These are phyloP conservation scores for Capsella bursapastoris DNA, from an alignment of 345 rosid genomes.

Conservation along the genomic window DNA sequence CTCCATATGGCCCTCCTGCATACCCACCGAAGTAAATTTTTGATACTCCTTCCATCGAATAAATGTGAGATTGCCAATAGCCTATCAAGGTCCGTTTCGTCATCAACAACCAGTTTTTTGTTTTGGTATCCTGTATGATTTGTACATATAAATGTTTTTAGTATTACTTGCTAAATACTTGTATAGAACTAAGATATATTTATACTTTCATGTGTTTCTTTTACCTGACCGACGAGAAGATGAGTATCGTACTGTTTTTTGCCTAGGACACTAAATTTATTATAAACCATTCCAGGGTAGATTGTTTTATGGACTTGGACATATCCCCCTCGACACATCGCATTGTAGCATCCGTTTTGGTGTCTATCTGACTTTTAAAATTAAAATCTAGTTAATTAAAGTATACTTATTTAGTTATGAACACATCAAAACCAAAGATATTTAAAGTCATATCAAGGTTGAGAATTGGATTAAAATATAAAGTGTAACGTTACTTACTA, in stretches of 20 bases:
- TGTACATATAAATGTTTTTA: background rate
- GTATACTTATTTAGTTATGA: background rate
- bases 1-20: slow-evolving; percentile 2
- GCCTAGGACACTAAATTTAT: slow-evolving; percentile 14
- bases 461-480: background rate
- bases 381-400: background rate
- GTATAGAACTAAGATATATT: too few relatives aligned
- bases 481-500: slow-evolving; percentile 4
- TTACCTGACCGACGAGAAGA: slow-evolving; percentile 31
- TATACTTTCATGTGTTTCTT: too few relatives aligned
- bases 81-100: background rate
- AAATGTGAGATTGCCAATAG: slow-evolving; percentile 10
- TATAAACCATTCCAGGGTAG: slow-evolving; percentile 22
- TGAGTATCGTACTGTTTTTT: background rate
- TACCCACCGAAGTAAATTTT: slow-evolving; percentile 14
- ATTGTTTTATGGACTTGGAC: slow-evolving; percentile 29
- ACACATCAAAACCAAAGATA: background rate
- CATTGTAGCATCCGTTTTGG: slow-evolving; percentile 19
- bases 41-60: slow-evolving; percentile 4
- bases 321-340: slow-evolving; percentile 22
- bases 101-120: slow-evolving; percentile 22
- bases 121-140: background rate
- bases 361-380: background rate
- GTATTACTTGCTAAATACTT: background rate
- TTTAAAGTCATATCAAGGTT: background rate